Evolutionary conservation across 495 filamentous ascomycete genomes (phyloP).

Genomic region (Daldinia bambusicola): DNA sequence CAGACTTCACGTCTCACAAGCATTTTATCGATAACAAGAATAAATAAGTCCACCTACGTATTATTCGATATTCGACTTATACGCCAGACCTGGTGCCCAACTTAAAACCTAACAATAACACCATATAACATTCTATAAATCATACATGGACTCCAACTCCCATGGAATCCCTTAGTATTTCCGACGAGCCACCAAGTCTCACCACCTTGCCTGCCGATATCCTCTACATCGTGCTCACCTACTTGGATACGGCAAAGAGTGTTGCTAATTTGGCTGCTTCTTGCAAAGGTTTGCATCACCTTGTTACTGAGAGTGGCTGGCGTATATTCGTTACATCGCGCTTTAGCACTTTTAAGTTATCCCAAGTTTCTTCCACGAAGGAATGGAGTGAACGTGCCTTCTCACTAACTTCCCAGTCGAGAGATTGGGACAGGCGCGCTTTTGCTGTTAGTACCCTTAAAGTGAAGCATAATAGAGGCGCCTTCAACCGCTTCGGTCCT

Average conservation of each 20-base stretch:
- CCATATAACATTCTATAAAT: neutral
- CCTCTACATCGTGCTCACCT: constrained; percentile 50
- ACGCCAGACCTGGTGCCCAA: neutral
- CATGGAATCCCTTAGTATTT: constrained; percentile 21
- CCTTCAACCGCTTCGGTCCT: neutral
- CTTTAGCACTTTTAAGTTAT: constrained; percentile 51
- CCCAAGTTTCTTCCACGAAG: constrained; percentile 17
- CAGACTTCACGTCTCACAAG: constrained; percentile 4
- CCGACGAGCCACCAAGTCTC: constrained; percentile 25
- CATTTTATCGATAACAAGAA: neutral
- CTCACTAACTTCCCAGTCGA: constrained; percentile 54
- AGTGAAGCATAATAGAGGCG: constrained; percentile 15
- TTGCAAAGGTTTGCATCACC: constrained; percentile 44
- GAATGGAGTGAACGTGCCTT: constrained; percentile 53
- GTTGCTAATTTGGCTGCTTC: constrained; percentile 48
- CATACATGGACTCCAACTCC: neutral
- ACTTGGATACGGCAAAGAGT: constrained; percentile 53
- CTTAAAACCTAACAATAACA: neutral
- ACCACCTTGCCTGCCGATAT: constrained; percentile 53
- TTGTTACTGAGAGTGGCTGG: constrained; percentile 54
- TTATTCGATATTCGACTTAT: neutral
- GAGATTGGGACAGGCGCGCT: constrained; percentile 56
- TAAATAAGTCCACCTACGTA: neutral
- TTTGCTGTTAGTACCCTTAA: constrained; percentile 47
- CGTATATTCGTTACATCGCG: constrained; percentile 53